Evolutionary conservation across 495 filamentous ascomycete species (phyloP).

Genomic region (Lophiostoma macrostomum): DNA sequence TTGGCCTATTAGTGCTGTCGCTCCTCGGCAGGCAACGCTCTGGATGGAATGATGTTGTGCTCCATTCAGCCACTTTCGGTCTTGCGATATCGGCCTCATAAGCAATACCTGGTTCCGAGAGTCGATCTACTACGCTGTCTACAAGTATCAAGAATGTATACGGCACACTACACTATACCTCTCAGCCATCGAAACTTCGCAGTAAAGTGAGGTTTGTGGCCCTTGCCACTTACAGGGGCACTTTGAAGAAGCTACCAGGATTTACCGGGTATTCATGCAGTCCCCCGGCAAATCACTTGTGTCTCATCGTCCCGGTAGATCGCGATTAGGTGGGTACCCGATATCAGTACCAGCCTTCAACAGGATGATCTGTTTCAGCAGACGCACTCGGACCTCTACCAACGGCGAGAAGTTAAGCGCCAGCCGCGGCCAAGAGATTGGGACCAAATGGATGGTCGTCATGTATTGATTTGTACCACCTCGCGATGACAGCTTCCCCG

Average conservation of each 20-base stretch:
- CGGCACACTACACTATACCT: no score
- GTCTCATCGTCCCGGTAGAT: slow-evolving; percentile 3
- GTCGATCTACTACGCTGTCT: no score
- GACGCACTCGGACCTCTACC: slow-evolving; percentile 1
- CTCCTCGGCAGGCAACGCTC: slow-evolving; percentile 6
- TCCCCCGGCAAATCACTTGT: not conserved
- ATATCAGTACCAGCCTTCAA: not conserved
- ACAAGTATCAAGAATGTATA: no score
- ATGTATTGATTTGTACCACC: slow-evolving; percentile 13
- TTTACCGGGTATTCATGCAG: not conserved
- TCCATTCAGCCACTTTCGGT: slow-evolving; percentile 15
- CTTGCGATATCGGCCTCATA: slow-evolving; percentile 16
- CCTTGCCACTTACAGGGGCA: no score
- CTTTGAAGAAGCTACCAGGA: no score
- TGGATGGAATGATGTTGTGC: slow-evolving; percentile 12
- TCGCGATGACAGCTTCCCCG: not conserved
- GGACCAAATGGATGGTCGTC: not conserved
- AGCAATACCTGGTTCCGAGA: no score
- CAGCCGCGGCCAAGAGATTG: slow-evolving; percentile 5
- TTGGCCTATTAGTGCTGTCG: slow-evolving; percentile 6
- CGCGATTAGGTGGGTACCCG: slow-evolving; percentile 18
- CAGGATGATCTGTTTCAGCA: slow-evolving; percentile 8
- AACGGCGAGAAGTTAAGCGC: slow-evolving; percentile 8
- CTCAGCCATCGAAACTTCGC: no score
- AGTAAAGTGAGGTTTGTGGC: no score